Evolutionary conservation across 1,284 basidiomycete species (phyloP).

Genomic region (Mycosarcoma mackinlayi): DNA sequence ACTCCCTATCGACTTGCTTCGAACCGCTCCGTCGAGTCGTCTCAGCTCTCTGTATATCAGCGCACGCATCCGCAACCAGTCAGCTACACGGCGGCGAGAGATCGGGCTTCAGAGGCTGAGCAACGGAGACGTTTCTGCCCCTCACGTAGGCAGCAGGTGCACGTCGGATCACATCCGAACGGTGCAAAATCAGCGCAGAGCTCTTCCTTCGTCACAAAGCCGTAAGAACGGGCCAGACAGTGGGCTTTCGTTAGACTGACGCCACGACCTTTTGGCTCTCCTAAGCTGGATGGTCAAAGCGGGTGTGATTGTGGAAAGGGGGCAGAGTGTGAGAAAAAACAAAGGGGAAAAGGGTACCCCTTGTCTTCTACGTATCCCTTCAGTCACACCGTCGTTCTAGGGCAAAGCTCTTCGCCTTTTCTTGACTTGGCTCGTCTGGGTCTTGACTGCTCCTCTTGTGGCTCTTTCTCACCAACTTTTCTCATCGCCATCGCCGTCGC

Average conservation of each 20-base stretch:
- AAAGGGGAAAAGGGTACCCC: neutral
- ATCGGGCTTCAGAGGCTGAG: too few species aligned
- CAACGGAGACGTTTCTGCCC: too few species aligned
- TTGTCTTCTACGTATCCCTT: neutral
- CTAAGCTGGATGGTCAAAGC: neutral
- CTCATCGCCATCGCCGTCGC: neutral
- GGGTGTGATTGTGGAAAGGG: too few species aligned
- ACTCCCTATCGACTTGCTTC: too few species aligned
- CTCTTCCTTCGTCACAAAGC: neutral
- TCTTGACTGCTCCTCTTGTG: neutral
- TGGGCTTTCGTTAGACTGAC: neutral
- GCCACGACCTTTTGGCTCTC: neutral
- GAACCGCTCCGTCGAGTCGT: too few species aligned
- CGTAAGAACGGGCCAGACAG: neutral
- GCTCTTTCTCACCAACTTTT: neutral
- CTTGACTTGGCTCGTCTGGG: neutral
- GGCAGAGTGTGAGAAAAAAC: neutral
- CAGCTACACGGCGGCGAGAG: too few species aligned
- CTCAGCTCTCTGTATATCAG: too few species aligned
- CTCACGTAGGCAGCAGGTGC: too few species aligned
- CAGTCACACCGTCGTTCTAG: neutral
- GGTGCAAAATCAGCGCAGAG: neutral
- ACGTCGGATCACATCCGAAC: slow-evolving; percentile 11
- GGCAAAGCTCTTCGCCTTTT: too few species aligned
- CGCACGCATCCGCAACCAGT: too few species aligned